Base-by-base conservation (phyloP, 306 rosid species). In the Medicago arabica region DNA sequence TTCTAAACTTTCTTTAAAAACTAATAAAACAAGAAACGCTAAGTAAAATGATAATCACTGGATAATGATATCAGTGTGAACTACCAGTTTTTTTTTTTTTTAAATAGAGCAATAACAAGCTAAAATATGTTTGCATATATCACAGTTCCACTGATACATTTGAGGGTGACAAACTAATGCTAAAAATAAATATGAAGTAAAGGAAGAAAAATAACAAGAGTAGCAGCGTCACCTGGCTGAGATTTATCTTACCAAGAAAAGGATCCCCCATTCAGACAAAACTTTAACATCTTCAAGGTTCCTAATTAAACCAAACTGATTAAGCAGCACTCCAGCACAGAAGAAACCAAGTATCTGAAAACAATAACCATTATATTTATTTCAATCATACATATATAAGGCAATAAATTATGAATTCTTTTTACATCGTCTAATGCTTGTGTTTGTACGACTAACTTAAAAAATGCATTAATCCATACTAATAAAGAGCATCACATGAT, bases 341-440 rank as follows among this genome's bases (percentile, higher is more conserved):
- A 95, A 95, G 91, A 95, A 95, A 82, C 99, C 99, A 34, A 95
- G 97, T 72, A 95, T 95, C 99, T 95, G 96, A 85, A 85, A 83
- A 75, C 58, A 77, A 81, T 19, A 75, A 67, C 71, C 68, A 84
- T 61, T 2, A 51, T 75, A 72, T 62, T 63, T 41, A 69, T 71
- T 69, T 63, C 79, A 58, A 50, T 43, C 62, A 43, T 25, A 58
- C 44, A 76, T 28, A 66, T 28, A 61, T 39, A 69, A 19, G 76
- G 74, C 19, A 72, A 75, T 66, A 34, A 44, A 38, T 36, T 55
- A 38, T 9, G 44, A 57, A 17, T 54, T 72, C 60, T 57, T 63
- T 17, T 21, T 72, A 39, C 73, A 63, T 79, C 34, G 38, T 13
- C n/a, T 34, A 51, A 68, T 59, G 19, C 55, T 23, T 53, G 14